These are phyloP conservation scores for Ogataea neopini DNA, from an alignment of 805 yeast genomes.

Conservation along the genomic window DNA sequence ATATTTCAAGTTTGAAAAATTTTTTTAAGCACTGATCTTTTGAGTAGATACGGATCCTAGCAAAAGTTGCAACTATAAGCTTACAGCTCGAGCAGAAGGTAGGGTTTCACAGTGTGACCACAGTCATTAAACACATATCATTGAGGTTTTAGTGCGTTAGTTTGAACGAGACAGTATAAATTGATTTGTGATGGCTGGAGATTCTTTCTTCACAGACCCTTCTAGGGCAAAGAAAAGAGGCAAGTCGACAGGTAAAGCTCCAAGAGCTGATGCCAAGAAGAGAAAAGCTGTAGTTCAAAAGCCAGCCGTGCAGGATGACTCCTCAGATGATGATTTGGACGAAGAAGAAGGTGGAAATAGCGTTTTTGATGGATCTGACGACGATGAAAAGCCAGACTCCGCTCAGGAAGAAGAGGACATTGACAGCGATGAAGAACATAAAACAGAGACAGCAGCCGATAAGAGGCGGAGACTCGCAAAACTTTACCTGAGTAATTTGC, in stretches of 20 bases:
- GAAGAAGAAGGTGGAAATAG: slow-evolving; percentile 39
- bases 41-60: neutral
- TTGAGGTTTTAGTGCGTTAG: neutral
- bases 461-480: slow-evolving; percentile 92
- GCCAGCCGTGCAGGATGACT: slow-evolving; percentile 16
- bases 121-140: neutral
- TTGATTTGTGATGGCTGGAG: slow-evolving; percentile 46
- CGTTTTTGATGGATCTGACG: slow-evolving; percentile 32
- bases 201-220: slow-evolving; percentile 65
- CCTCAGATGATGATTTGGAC: slow-evolving; percentile 33
- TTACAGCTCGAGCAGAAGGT: neutral
- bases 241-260: slow-evolving; percentile 26
- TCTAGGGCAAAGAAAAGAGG: slow-evolving; percentile 47
- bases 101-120: neutral
- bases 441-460: slow-evolving; percentile 82
- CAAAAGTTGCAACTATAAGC: neutral
- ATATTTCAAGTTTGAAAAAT: slow-evolving; percentile 4
- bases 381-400: slow-evolving; percentile 25
- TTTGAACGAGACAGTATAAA: neutral
- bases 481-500: slow-evolving; percentile 81
- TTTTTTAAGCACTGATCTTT: slow-evolving; percentile 6
- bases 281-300: slow-evolving; percentile 7
- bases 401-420: slow-evolving; percentile 42
- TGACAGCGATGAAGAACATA: slow-evolving; percentile 72
- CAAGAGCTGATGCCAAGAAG: slow-evolving; percentile 20